Conservation (phyloP, 164 flowering plant species). For the Kingdonia uniflora region DNA sequence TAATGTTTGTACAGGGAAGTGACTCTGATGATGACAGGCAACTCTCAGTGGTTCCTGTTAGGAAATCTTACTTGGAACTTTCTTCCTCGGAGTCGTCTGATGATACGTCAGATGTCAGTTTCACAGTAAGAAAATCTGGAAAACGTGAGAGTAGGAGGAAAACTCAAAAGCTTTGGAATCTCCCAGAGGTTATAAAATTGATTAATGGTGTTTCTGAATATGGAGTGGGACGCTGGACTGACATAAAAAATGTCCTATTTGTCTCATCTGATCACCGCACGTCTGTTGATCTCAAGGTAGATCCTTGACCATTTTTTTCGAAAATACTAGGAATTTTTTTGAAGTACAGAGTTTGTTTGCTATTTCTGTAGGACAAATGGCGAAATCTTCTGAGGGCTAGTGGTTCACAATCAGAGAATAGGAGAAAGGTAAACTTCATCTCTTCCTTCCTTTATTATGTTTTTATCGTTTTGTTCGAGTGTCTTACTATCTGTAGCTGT, state of each 20-base stretch:
- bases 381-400: slow-evolving; percentile 64
- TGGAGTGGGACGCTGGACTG: slow-evolving; percentile 76
- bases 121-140: slow-evolving; percentile 11
- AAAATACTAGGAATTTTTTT: background rate
- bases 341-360: slow-evolving; percentile 2
- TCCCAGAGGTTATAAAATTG: slow-evolving; percentile 51
- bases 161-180: slow-evolving; percentile 45
- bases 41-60: too few relatives aligned
- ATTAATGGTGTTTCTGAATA: slow-evolving; percentile 53
- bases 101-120: slow-evolving; percentile 23
- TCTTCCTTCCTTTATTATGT: background rate
- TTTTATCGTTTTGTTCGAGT: too few relatives aligned
- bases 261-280: slow-evolving; percentile 51
- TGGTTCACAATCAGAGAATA: slow-evolving; percentile 20
- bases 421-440: slow-evolving; percentile 33
- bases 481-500: too few relatives aligned
- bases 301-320: background rate
- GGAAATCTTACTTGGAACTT: too few relatives aligned
- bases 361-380: slow-evolving; percentile 63
- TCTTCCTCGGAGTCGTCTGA: slow-evolving; percentile 21
- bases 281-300: slow-evolving; percentile 67
- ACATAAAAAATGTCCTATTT: slow-evolving; percentile 47
- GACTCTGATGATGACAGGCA: too few relatives aligned
- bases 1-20: too few relatives aligned
- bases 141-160: slow-evolving; percentile 28